Evolutionary conservation across 1,139 yeast genomes (phyloP).

Genomic region (Yamadazyma friedrichii): DNA sequence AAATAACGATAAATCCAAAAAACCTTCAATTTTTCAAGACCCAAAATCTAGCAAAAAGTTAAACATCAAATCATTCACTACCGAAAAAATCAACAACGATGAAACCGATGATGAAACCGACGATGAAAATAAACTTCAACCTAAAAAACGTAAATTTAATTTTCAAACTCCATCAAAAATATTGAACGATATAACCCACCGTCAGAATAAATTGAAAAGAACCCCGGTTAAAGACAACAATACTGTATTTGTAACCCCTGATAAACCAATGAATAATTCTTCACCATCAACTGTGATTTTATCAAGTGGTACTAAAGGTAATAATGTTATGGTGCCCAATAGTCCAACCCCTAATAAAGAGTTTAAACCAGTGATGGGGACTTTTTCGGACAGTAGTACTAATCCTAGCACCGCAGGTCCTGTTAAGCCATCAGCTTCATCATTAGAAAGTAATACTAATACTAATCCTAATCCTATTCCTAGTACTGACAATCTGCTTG

Average conservation of each 20-base stretch:
- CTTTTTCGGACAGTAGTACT: conserved; percentile 30
- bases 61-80: conserved; percentile 15
- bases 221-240: conserved; percentile 6
- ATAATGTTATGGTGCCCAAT: conserved; percentile 21
- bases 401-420: too few species aligned
- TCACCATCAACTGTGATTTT: conserved; percentile 37
- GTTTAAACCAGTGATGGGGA: conserved; percentile 42
- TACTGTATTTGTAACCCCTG: conserved; percentile 23
- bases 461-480: not conserved
- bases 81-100: not conserved
- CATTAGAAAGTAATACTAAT: not conserved
- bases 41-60: conserved; percentile 32
- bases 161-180: conserved; percentile 36
- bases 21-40: conserved; percentile 20
- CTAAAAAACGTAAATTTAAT: conserved; percentile 7
- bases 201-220: conserved; percentile 15
- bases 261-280: conserved; percentile 21
- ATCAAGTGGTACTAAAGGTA: conserved; percentile 20
- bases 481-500: too few species aligned
- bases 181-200: conserved; percentile 27
- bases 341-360: conserved; percentile 44
- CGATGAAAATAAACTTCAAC: conserved; percentile 10
- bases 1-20: conserved; percentile 19
- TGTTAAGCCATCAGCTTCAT: not conserved
- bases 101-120: conserved; percentile 9